These are phyloP conservation scores for Colletotrichum sp. DNA, from an alignment of 2,329 filamentous ascomycete species.

Conservation along the genomic window DNA sequence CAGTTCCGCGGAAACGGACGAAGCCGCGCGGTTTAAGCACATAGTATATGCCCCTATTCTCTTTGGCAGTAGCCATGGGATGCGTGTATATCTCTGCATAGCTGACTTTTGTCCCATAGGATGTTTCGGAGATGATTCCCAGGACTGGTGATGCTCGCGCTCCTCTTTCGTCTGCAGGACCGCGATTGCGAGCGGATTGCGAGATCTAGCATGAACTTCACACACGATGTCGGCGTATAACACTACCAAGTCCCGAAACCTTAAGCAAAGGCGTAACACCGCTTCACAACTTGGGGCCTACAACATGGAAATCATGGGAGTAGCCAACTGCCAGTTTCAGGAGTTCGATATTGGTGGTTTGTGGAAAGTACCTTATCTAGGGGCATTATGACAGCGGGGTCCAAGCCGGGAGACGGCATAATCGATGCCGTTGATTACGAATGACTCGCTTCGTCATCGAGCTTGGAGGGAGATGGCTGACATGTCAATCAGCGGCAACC, in stretches of 20 bases:
- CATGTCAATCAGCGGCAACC: neutral
- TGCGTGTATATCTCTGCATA: neutral
- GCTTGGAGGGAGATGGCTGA: neutral
- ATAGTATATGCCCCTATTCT: neutral
- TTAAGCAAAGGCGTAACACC: neutral
- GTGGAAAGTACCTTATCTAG: neutral
- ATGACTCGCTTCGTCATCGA: neutral
- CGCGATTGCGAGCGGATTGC: neutral
- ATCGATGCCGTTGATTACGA: neutral
- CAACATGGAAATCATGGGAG: neutral
- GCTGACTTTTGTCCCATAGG: neutral
- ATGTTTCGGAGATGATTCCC: neutral
- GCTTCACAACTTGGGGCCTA: neutral
- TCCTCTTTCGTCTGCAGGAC: neutral
- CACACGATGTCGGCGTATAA: rapidly evolving
- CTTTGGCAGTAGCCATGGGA: neutral
- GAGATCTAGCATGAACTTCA: neutral
- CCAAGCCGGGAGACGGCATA: neutral
- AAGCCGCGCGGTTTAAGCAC: neutral
- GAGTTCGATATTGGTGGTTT: neutral
- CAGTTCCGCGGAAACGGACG: neutral
- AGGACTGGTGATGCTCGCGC: neutral
- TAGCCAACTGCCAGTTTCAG: neutral
- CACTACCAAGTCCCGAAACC: neutral
- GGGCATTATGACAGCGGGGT: neutral